Evolutionary conservation across 2,329 filamentous ascomycete genomes (phyloP).

Genomic region (Bipolaris zeicola): DNA sequence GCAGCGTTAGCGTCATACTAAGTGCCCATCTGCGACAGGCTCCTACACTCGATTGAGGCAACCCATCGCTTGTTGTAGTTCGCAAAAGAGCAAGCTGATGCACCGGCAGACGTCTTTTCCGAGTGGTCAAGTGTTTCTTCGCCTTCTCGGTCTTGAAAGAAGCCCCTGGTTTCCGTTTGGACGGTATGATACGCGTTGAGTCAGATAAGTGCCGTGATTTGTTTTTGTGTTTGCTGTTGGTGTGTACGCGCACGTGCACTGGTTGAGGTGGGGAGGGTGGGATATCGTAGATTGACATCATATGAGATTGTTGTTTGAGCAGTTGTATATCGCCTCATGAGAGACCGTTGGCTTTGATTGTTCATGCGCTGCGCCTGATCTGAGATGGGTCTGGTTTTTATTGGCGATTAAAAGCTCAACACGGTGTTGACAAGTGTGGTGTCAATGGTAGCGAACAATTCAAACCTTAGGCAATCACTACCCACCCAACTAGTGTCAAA

Average conservation of each 20-base stretch:
- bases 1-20: slow-evolving; percentile 13
- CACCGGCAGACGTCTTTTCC: slow-evolving; percentile 31
- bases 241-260: background rate
- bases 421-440: background rate
- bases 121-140: slow-evolving; percentile 9
- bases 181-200: background rate
- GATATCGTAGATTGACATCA: background rate
- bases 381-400: background rate
- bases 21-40: background rate
- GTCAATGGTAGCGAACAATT: background rate
- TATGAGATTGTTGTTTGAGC: background rate
- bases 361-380: background rate
- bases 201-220: background rate
- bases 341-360: too few relatives aligned
- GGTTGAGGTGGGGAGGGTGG: background rate
- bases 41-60: slow-evolving; percentile 36
- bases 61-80: slow-evolving; percentile 34
- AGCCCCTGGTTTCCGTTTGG: background rate
- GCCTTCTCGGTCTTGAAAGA: background rate
- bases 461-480: background rate
- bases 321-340: background rate
- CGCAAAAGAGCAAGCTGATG: slow-evolving; percentile 36
- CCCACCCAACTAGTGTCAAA: background rate
- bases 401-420: background rate
- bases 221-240: background rate